Evolutionary conservation across 768 basidiomycete genomes (phyloP), one percentile per base, ranked within the genome.

Genomic region (Trametes cinnabarina): DNA sequence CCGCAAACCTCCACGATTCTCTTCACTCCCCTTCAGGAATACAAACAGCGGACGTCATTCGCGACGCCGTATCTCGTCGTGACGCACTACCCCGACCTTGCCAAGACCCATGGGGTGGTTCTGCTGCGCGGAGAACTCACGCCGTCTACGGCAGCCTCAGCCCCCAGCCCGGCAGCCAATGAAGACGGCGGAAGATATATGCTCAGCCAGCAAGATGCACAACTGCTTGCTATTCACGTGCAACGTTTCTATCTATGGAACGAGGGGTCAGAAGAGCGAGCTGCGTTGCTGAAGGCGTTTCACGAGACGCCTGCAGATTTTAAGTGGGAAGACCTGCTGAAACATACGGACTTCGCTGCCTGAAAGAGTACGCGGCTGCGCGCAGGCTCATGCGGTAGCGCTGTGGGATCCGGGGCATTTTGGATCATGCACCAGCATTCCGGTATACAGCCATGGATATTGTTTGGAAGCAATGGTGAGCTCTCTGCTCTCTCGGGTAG

Each of bases 21-120:
- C 34, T 96, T 96, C 77, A 94, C 97, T 0, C 91, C 95, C 2
- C 79, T 98, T 41, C 87, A 90, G 63, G 96, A 98, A 74, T 99
- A 92, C 82, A 96, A 97, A 72, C 73, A 85, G 55, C 86, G 89
- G 39, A 80, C 81, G 51, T 80, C 87, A 17, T 98, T 88, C 71
- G 90, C 97, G 7, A 94, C 93, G 4, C 95, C 96, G 1, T 91
- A 93, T 68, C 79, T 99, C 23, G 89, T 90, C 22, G 67, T 98
- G 37, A 98, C 95, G 4, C 85, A 92, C 71, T 98, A 98, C 72
- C 88, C 95, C 48, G 95, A 98, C 66, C 75, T 99, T 5, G 83
- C 86, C 1, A 71, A 80, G 25, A 85, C 89, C 4, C 93, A 98
- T 66, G 86, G 84, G 11, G 70, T 90, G 43, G 92, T 98, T 2